Evolutionary conservation across 192 early-diverging fungal species (phyloP).

Genomic region (Gaertneriomyces semiglobifer): DNA sequence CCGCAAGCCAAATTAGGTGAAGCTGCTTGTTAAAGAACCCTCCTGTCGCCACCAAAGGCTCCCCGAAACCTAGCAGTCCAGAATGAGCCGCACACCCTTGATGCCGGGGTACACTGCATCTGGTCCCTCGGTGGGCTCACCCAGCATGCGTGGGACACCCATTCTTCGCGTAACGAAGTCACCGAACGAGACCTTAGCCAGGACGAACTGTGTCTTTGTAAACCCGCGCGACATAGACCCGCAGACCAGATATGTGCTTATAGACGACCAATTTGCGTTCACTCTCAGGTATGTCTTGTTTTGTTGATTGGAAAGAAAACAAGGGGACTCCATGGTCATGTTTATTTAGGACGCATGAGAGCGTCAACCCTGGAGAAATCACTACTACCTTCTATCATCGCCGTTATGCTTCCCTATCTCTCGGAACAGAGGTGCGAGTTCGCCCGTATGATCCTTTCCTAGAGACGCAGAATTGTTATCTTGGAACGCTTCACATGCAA

Average conservation of each 20-base stretch:
- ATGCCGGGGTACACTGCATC: neutral
- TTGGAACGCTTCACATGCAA: conserved; percentile 45
- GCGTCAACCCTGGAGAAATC: conserved; percentile 45
- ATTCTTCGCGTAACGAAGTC: conserved; percentile 32
- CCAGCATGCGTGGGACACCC: conserved; percentile 3
- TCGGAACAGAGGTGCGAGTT: conserved; percentile 61
- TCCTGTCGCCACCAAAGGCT: no score
- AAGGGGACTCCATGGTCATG: neutral
- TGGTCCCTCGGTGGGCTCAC: neutral
- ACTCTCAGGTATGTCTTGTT: conserved; percentile 60
- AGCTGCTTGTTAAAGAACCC: no score
- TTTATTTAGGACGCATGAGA: conserved; percentile 36
- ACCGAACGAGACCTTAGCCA: conserved; percentile 42
- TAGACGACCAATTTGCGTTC: conserved; percentile 80
- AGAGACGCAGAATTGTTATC: conserved; percentile 42
- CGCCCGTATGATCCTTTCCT: conserved; percentile 59
- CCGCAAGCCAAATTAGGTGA: no score
- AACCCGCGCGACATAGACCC: conserved; percentile 70
- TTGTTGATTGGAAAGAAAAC: no score
- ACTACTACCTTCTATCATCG: conserved; percentile 58
- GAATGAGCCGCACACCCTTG: neutral
- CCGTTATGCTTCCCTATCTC: conserved; percentile 62
- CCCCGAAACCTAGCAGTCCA: neutral
- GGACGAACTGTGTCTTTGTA: conserved; percentile 77
- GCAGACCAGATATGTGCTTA: conserved; percentile 62